Base-by-base conservation (phyloP, 1,139 yeast species). In the Yarrowia galli region DNA sequence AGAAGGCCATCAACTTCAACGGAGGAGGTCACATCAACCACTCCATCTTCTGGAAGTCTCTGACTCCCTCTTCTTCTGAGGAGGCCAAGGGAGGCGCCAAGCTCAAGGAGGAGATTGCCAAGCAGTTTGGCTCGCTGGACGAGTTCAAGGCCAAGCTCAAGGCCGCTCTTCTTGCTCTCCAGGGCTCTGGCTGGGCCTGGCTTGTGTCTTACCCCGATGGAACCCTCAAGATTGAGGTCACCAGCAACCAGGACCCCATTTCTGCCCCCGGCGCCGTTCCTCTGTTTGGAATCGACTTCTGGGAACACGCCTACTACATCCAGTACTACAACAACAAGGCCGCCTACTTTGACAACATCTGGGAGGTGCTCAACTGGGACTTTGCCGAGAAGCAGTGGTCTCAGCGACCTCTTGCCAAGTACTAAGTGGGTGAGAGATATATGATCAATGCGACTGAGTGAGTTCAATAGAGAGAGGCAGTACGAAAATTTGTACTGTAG, bases 11-110 rank as follows among this genome's bases (percentile, higher is more conserved):
- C 82, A 92, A 90, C 79, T 93, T 93, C 87, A 96, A 92, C 79
- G 97, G 97, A 72, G 98, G 98, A 78, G 98, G 98, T 28, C 91
- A 85, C 84, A 83, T 89, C 75, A 92, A 92, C 86, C 97, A 92
- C 79, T 83, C 88, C 72, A 82, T 91, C 75, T 92, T 91, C 85
- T 92, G 97, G 97, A 91, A 91, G 82, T 91, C 89, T 81, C 84
- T 93, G 79, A 91, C 97, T 20, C 98, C 98, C 43, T 82, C 79
- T 69, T 84, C 87, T 69, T 84, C 84, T 72, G 56, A 22, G 3
- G 45, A n/a, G 1, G 56, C 56, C 25, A 36, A 35, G 54, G 95
- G 95, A 69, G 98, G 98, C 74, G 53, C 64, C 46, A 48, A 49
- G 23, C 54, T 65, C 45, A 65, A 56, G 46, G 68, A 71, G 60